Percentiles rank a stretch among this genome's conserved stretches.
These are phyloP conservation scores for Mycosphaerella arachidis DNA, from an alignment of 2,329 filamentous ascomycete genomes.

Conservation along the genomic window DNA sequence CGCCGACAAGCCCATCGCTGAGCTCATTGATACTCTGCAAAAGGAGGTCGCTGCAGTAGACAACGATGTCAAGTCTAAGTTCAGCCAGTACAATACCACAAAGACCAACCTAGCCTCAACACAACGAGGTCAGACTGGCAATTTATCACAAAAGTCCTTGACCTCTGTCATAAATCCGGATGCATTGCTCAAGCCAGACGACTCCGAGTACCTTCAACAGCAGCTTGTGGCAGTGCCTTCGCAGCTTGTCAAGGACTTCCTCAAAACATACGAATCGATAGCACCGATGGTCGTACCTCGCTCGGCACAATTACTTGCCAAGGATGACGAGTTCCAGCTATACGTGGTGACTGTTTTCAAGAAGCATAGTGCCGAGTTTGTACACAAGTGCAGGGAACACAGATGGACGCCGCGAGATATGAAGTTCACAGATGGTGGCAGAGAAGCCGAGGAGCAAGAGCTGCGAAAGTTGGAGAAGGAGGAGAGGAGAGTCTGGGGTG, in stretches of 20 bases:
- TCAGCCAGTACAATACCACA: conserved; percentile 87
- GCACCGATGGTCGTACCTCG: conserved; percentile 90
- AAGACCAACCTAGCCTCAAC: conserved; percentile 78
- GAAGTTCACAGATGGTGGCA: conserved; percentile 84
- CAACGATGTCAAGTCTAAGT: conserved; percentile 92
- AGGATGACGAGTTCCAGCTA: conserved; percentile 84
- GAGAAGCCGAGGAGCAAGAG: conserved; percentile 84
- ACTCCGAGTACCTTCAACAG: conserved; percentile 91
- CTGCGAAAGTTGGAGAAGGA: conserved; percentile 76
- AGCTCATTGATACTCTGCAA: conserved; percentile 81
- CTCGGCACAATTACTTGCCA: conserved; percentile 71
- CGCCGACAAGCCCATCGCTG: conserved; percentile 80
- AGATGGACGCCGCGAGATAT: conserved; percentile 95
- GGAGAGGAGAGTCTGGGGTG: conserved; percentile 87
- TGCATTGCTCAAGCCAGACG: conserved; percentile 69
- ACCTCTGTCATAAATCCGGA: conserved; percentile 77
- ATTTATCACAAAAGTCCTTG: conserved; percentile 89
- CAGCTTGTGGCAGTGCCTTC: conserved; percentile 86
- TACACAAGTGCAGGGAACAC: conserved; percentile 85
- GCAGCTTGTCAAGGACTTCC: conserved; percentile 77
- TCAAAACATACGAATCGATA: conserved; percentile 83
- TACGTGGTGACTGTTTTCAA: conserved; percentile 91
- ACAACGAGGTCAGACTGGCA: conserved; percentile 87
- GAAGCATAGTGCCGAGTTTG: conserved; percentile 80
- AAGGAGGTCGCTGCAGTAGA: conserved; percentile 92